Evolutionary conservation across 805 yeast species (phyloP).

Genomic region (Metschnikowia kofuensis): DNA sequence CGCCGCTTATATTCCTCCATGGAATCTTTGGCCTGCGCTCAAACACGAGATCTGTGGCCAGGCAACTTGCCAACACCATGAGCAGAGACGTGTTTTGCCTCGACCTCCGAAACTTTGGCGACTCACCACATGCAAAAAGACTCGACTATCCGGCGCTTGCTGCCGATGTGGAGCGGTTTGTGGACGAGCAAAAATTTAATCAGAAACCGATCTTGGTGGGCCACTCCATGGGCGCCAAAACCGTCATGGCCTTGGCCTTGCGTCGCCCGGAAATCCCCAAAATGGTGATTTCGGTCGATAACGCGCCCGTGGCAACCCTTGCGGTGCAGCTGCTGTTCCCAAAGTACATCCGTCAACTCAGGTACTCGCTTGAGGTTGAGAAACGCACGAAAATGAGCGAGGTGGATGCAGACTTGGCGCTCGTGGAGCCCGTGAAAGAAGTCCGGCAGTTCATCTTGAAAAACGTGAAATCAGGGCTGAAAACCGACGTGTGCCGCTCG

Average conservation of each 20-base stretch:
- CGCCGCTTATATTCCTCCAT: constrained; percentile 78
- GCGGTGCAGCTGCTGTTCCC: constrained; percentile 55
- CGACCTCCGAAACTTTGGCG: constrained; percentile 90
- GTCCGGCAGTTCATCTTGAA: constrained; percentile 78
- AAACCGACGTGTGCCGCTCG: constrained; percentile 41
- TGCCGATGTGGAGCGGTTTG: constrained; percentile 77
- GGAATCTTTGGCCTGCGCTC: constrained; percentile 84
- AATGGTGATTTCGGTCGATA: constrained; percentile 76
- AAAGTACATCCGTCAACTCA: constrained; percentile 61
- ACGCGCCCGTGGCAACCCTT: constrained; percentile 75
- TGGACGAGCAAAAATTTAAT: constrained; percentile 38
- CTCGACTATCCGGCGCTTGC: constrained; percentile 82
- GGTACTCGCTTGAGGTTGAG: constrained; percentile 50
- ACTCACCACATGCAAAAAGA: constrained; percentile 70
- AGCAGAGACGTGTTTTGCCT: constrained; percentile 61
- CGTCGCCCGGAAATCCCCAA: constrained; percentile 60
- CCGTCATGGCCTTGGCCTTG: constrained; percentile 83
- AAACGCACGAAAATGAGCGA: constrained; percentile 53
- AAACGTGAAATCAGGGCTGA: constrained; percentile 51
- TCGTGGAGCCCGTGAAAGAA: constrained; percentile 56
- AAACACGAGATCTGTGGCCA: constrained; percentile 82
- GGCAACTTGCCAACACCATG: constrained; percentile 46
- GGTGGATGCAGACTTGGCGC: constrained; percentile 60
- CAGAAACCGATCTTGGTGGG: constrained; percentile 64
- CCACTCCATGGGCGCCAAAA: constrained; percentile 92